Percentiles rank a stretch among this genome's conserved stretches.
phyloP scores from a whole-genome alignment of 2,329 filamentous ascomycete species.

The Fusarium guadeloupense region DNA sequence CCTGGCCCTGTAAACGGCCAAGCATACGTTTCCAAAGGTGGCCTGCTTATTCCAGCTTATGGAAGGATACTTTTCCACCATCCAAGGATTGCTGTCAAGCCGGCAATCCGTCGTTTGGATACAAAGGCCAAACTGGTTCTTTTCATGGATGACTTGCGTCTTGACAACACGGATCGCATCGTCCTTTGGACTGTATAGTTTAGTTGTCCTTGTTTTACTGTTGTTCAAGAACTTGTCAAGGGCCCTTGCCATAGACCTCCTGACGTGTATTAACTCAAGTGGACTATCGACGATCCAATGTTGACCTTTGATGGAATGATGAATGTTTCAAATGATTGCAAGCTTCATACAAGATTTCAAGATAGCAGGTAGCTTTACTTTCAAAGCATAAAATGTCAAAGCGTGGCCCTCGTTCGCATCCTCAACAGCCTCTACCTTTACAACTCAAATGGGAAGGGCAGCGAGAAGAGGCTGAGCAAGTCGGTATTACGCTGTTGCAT shows the following conservation, averaged over 20 bases:
- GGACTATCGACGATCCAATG: constrained; percentile 30
- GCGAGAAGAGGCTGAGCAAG: constrained; percentile 35
- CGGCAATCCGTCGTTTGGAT: constrained; percentile 14
- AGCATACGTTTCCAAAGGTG: constrained; percentile 16
- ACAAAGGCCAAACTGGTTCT: neutral
- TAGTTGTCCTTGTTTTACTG: constrained; percentile 19
- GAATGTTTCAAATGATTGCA: too few relatives aligned
- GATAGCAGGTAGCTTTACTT: constrained; percentile 32
- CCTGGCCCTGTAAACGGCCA: constrained; percentile 5
- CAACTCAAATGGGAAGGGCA: constrained; percentile 35
- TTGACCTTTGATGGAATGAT: constrained; percentile 29
- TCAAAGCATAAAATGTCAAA: constrained; percentile 39
- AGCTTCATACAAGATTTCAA: too few relatives aligned
- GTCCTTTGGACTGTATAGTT: constrained; percentile 30
- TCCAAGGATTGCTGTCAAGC: constrained; percentile 22
- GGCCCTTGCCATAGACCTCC: constrained; percentile 13
- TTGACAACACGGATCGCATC: constrained; percentile 20
- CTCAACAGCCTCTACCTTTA: constrained; percentile 16
- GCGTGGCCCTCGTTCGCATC: constrained; percentile 26
- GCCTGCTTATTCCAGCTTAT: constrained; percentile 10
- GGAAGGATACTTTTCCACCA: constrained; percentile 28
- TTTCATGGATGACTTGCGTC: constrained; percentile 15
- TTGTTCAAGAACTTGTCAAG: constrained; percentile 14
- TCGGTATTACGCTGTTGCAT: constrained; percentile 33
- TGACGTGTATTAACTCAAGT: constrained; percentile 27